Evolutionary conservation across 2,329 filamentous ascomycete genomes (phyloP), one percentile per base, ranked within the genome.

Genomic region (Teratosphaeria viscida): DNA sequence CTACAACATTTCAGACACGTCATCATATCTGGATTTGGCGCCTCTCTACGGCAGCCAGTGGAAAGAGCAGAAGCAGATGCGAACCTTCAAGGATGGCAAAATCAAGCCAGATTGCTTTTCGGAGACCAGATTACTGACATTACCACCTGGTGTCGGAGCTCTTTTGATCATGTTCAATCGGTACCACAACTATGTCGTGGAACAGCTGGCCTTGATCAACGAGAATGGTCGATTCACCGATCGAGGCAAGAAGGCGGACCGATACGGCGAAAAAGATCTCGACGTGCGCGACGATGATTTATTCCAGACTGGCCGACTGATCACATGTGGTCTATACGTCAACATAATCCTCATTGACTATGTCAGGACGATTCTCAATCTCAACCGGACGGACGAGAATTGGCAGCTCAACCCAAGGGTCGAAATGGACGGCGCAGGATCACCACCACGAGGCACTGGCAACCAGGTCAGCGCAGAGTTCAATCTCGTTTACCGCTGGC

Each of bases 111-210:
- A 90, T 67, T 85, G 82, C 62, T 89, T 89, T 68, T 81, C 83
- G 1, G 84, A 88, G 66, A 81, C 81, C 59, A 80, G 87, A 11
- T 73, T 88, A 1, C 73, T 88, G 4, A 81, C 82, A 2, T 86
- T 88, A 59, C 87, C 87, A 3, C 82, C 85, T 0, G 87, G 86
- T 29, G 85, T 88, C n/a, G 83, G 83, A 52, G 81, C 82, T 11
- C 74, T 89, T 64, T 71, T 90, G 43, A 83, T 89, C 64, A 82
- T 88, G 74, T 89, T 87, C 77, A 82, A 81, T 60, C 75, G 78
- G 26, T 95, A 95, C 75, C 92, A 96, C 75, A 96, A 97, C 74
- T 82, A 94, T 64, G 84, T 91, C 0, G 91, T 89, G 1, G 82
- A 85, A 58, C 87, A 92, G 62, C 77, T 96, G 19, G 88, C 88